Conservation (phyloP, 2,329 filamentous ascomycete species). For the Lasiodiplodia theobromae region DNA sequence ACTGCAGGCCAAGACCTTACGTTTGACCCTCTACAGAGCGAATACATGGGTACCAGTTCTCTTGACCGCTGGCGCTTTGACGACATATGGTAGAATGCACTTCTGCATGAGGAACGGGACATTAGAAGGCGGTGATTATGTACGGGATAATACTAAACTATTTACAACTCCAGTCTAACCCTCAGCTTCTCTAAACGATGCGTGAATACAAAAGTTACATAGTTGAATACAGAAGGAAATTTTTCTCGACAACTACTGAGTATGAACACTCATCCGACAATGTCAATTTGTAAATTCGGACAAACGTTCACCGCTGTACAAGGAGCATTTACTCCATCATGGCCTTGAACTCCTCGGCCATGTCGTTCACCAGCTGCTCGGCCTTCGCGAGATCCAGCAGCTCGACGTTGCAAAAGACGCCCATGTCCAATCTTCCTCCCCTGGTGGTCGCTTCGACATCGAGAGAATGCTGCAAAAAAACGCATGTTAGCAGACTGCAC, state of each 20-base stretch:
- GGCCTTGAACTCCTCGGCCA: conserved; percentile 33
- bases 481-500: conserved; percentile 5
- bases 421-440: conserved; percentile 58
- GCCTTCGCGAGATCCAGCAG: conserved; percentile 51
- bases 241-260: background rate
- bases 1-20: background rate
- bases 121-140: background rate
- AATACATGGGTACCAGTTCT: background rate
- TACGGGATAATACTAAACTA: background rate
- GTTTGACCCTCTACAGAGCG: background rate
- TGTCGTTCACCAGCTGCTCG: conserved; percentile 44
- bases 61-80: background rate
- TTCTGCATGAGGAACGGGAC: background rate
- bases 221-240: background rate
- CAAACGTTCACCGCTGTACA: background rate
- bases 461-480: conserved; percentile 55
- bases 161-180: background rate
- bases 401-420: conserved; percentile 57
- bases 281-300: background rate
- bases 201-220: background rate
- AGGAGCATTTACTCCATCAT: background rate
- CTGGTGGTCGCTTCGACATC: conserved; percentile 63
- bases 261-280: background rate
- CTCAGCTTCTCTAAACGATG: background rate
- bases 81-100: background rate